Base-by-base conservation (phyloP, 768 basidiomycete genomes). In the Pseudohyphozyma bogoriensis region DNA sequence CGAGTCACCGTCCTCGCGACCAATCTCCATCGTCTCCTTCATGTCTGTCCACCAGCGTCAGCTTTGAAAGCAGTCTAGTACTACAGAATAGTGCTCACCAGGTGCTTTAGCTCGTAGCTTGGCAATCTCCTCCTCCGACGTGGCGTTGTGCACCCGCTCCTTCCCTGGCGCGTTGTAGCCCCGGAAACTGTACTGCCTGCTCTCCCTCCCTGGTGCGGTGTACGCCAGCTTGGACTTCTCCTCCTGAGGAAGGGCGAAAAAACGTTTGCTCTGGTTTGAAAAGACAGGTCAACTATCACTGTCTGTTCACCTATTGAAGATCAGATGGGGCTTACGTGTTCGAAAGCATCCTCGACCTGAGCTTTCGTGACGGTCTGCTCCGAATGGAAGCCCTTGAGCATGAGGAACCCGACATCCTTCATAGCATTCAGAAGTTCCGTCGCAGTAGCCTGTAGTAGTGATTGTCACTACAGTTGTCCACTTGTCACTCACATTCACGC, bases 21-120 rank as follows among this genome's bases (percentile, higher is more conserved):
- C 88, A 47, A 92, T 89, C 72, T 92, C 89, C 83, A 91, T 88
- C 11, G 82, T 78, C 73, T 91, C 88, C 73, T 65, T 67, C 58
- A 58, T 62, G 36, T 65, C 56, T 58, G 24, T 20, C 26, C 33
- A 37, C 1, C 12, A 6, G 13, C 11, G 31, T 18, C 3, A 51
- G 35, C 35, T 24, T 9, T 28, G n/a, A 5, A 22, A 59, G 18
- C 28, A 33, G 31, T 12, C 24, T 1, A n/a, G 37, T 4, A 12
- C 36, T 89, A 88, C 74, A 75, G 82, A 70, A 89, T 6, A 16
- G 20, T n/a, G 32, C 56, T 11, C 3, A 63, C 62, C 88, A 0
- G 89, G 88, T 0, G 88, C 82, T 60, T 81, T 82, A 59, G 75
- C 77, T n/a, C 89, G 82, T 26, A 90, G 75, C 46, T 78, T 73